Evolutionary conservation across 2,329 filamentous ascomycete genomes (phyloP), one percentile per base, ranked within the genome.

Genomic region (Trichophyton mentagrophytes): DNA sequence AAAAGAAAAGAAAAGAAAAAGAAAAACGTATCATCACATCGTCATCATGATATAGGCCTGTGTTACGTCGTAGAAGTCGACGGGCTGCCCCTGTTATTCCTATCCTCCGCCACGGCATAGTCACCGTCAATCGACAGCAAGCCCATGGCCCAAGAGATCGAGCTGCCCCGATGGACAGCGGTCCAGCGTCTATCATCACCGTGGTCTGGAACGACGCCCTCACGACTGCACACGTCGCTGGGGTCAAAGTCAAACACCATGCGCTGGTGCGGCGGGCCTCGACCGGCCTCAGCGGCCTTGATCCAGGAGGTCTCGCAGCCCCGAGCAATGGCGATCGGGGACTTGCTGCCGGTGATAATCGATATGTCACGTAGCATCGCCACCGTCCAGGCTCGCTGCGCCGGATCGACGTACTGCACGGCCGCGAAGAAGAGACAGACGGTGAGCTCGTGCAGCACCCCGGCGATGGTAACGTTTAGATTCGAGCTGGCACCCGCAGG

Each of bases 281-380:
- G 81, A 0, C 88, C 88, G 66, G 87, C 78, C 63, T 85, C 81
- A 2, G 83, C 87, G 0, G 87, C 85, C 69, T 86, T 88, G 62
- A 82, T 80, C 93, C 93, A 99, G 0, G 85, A 82, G 2, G 85
- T 86, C 72, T 97, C 91, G 71, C 90, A 95, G 1, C 90, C 90
- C 57, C 83, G 80, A 0, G 89, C 89, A 64, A 96, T 92, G 46
- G 90, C 84, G 38, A 84, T 82, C 1, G 90, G 88, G 1, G 87
- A 90, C 67, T 90, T 87, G 88, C 90, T 96, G 0, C 93, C 93
- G 0, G 90, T 96, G 6, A 93, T 78, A 1, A 85, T 83, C 1
- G 87, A 83, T 44, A 95, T 85, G 66, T 90, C 85, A 66, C 85
- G 81, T 60, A 96, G 79, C 30, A 87, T 84, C 38, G 81, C 79